These are phyloP conservation scores for Cymodocea nodosa DNA, from an alignment of 116 monocot species.

Conservation along the genomic window DNA sequence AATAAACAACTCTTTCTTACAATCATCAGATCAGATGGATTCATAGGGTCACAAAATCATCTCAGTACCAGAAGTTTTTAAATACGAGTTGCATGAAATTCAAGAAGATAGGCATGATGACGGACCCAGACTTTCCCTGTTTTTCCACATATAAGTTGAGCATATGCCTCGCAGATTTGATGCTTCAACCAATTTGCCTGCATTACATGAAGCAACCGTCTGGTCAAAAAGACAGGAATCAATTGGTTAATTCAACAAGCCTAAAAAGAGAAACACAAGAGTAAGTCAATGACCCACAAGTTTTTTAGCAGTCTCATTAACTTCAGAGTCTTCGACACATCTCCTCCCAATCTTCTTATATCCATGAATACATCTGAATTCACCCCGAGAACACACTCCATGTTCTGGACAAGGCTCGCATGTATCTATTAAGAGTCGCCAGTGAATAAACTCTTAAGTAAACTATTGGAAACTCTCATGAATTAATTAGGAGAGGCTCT, in stretches of 20 bases:
- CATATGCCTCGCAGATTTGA: conserved; percentile 44
- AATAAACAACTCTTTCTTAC: neutral
- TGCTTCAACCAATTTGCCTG: conserved; percentile 46
- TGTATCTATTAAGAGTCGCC: conserved; percentile 27
- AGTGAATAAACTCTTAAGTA: neutral
- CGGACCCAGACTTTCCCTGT: conserved; percentile 75
- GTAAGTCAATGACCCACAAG: conserved; percentile 25
- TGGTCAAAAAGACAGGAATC: neutral
- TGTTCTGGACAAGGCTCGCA: conserved; percentile 76
- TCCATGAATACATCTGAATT: conserved; percentile 56
- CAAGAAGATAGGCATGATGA: conserved; percentile 29
- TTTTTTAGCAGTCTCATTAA: conserved; percentile 36
- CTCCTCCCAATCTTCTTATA: conserved; percentile 55
- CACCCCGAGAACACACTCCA: conserved; percentile 49
- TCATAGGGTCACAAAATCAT: conserved; percentile 1
- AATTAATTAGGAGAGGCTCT: too few species aligned
- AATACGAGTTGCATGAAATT: conserved; percentile 32
- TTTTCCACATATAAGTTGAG: conserved; percentile 42
- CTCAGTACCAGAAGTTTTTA: conserved; percentile 29
- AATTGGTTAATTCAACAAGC: neutral
- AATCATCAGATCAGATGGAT: neutral
- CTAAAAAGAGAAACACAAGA: neutral
- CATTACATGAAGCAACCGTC: neutral
- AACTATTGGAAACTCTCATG: neutral
- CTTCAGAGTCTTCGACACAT: conserved; percentile 57